Conservation (phyloP, 805 yeast genomes). For the Zygosaccharomyces bailii region DNA sequence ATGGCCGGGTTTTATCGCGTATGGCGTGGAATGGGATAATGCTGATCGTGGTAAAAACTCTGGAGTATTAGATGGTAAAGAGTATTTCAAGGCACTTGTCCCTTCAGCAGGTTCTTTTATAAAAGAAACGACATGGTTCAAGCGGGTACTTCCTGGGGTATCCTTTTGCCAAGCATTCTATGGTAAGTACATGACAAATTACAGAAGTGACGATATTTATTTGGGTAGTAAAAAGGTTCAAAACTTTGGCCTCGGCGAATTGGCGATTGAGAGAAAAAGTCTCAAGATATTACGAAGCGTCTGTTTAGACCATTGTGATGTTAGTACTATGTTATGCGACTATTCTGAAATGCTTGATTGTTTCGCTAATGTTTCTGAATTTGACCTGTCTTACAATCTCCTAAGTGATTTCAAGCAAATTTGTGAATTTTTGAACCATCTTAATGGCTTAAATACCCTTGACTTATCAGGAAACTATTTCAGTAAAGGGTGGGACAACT, state of each 20-base stretch:
- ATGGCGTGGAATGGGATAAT: conserved; percentile 89
- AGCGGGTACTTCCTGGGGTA: conserved; percentile 33
- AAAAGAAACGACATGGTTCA: conserved; percentile 22
- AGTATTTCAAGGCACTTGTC: conserved; percentile 47
- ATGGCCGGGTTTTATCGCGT: conserved; percentile 57
- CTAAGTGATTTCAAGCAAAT: conserved; percentile 43
- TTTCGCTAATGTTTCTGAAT: conserved; percentile 29
- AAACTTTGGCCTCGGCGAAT: conserved; percentile 60
- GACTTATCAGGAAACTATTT: conserved; percentile 51
- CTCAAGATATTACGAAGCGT: conserved; percentile 44
- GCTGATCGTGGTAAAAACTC: conserved; percentile 64
- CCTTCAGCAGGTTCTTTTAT: conserved; percentile 26
- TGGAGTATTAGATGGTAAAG: conserved; percentile 53
- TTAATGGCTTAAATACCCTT: conserved; percentile 42
- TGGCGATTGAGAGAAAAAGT: conserved; percentile 47
- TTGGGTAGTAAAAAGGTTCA: conserved; percentile 60
- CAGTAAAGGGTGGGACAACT: not conserved
- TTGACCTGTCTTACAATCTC: conserved; percentile 63
- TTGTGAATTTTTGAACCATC: conserved; percentile 34
- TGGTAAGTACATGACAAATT: conserved; percentile 44
- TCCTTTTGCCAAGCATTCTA: conserved; percentile 50
- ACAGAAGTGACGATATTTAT: conserved; percentile 34
- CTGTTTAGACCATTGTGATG: conserved; percentile 45
- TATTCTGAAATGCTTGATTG: not conserved
- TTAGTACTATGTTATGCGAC: conserved; percentile 24